Percentiles rank a stretch among this genome's conserved stretches.
phyloP scores from a whole-genome alignment of 306 rosid genomes.

The Casuarina cunninghamiana region DNA sequence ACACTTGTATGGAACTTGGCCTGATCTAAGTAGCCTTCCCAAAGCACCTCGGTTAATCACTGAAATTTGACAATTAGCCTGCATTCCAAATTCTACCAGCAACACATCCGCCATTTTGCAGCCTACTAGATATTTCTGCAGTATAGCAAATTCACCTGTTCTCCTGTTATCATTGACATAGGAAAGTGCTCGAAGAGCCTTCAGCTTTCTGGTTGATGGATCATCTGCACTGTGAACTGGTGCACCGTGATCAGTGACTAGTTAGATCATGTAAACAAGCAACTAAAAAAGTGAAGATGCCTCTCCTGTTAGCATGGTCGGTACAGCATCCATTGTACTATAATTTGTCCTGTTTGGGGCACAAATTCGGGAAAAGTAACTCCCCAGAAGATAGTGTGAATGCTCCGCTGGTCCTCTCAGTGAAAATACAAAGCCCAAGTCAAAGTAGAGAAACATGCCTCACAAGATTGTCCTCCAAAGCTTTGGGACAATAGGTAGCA shows the following conservation, averaged over 20 bases:
- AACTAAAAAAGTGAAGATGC: constrained; percentile 2
- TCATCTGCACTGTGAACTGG: background rate
- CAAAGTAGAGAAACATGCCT: constrained; percentile 22
- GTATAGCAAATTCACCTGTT: background rate
- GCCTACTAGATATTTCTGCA: background rate
- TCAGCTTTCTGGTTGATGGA: background rate
- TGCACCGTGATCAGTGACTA: constrained; percentile 6
- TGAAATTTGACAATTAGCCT: background rate
- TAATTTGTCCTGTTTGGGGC: background rate
- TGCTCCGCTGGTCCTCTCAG: background rate
- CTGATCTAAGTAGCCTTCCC: constrained; percentile 6
- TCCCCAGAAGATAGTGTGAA: background rate
- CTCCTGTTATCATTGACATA: background rate
- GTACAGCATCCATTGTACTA: background rate
- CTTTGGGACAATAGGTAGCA: constrained; percentile 19
- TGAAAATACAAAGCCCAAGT: constrained; percentile 16
- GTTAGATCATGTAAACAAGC: background rate
- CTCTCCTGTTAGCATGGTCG: background rate
- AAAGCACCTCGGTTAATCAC: background rate
- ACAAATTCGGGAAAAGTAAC: background rate
- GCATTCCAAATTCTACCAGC: constrained; percentile 3
- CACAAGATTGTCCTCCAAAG: constrained; percentile 13
- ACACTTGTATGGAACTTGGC: background rate
- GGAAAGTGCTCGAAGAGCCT: background rate
- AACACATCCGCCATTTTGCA: background rate